Evolutionary conservation across 805 yeast species (phyloP), one percentile per base, ranked within the genome.

Genomic region (Kluyveromyces dobzhanskii): DNA sequence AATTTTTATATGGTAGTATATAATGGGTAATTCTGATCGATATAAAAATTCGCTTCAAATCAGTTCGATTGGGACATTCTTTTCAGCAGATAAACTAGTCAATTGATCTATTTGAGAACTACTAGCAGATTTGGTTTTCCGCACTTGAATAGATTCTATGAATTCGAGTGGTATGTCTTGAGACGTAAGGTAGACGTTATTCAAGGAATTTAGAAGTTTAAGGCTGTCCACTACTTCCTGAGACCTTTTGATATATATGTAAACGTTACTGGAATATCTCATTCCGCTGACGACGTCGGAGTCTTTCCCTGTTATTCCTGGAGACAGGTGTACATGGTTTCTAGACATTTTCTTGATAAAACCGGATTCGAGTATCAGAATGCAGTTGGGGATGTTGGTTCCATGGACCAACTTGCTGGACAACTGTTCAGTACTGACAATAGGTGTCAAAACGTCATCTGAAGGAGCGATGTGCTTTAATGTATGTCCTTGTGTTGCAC

Each of bases 401-500:
- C 97, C 97, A 57, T 92, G 98, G 14, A 85, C 77, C 3, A 86
- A 70, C 2, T 58, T 54, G 0, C 46, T 29, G 0, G 84, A 92
- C 34, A 76, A 64, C 3, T 70, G 66, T 0, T 57, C 64, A 1
- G 31, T 36, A 14, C 55, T 44, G n/a, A 51, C 51, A 32, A 77
- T 51, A 27, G 54, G 65, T 34, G 38, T 54, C 21, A 75, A 57
- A 21, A 70, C 67, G 12, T 71, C 69, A 16, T 64, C 70, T 21
- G 66, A 65, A 1, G 61, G 59, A 6, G 36, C 35, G 1, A 78
- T 65, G 0, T 50, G 42, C 25, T 57, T 54, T 4, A 90, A 62
- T 0, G 94, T 78, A 58, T 92, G 98, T 3, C 98, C 98, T 59
- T 92, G 98, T 38, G 80, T 80, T 3, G 98, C 97, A 54, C 97